A percentile compares a stretch with the other conserved stretches of the same genome.
These are phyloP conservation scores for Cystobasidium tubakii DNA, from an alignment of 768 basidiomycete genomes.

Conservation along the genomic window DNA sequence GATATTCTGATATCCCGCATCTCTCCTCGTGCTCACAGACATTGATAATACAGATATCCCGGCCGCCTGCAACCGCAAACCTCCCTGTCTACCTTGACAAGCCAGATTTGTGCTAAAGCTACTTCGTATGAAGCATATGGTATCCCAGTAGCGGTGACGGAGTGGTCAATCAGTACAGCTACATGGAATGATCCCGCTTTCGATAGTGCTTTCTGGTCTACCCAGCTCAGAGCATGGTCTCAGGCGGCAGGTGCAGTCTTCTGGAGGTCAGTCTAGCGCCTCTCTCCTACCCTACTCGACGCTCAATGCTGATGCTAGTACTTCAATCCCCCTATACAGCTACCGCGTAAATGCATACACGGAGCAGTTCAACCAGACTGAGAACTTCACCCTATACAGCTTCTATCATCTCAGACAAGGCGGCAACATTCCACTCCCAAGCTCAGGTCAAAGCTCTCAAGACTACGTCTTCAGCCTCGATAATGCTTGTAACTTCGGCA, in stretches of 20 bases:
- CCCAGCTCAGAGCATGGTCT: constrained; percentile 44
- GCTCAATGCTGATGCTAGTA: too few relatives aligned
- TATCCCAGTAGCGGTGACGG: constrained; percentile 38
- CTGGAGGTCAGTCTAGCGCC: constrained; percentile 27
- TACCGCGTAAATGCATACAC: constrained; percentile 20
- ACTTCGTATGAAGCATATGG: constrained; percentile 37
- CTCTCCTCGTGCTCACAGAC: too few relatives aligned
- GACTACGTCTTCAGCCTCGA: constrained; percentile 17
- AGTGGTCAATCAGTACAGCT: constrained; percentile 40
- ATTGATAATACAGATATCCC: neutral
- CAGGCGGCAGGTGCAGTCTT: constrained; percentile 40
- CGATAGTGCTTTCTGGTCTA: constrained; percentile 44
- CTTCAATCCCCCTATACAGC: neutral
- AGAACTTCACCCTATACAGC: constrained; percentile 29
- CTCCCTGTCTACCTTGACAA: constrained; percentile 36
- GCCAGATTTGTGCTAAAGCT: constrained; percentile 44
- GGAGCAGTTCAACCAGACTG: neutral
- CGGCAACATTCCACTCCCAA: constrained; percentile 20
- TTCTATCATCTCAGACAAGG: constrained; percentile 12
- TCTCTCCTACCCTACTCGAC: neutral
- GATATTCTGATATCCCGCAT: too few relatives aligned
- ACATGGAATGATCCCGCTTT: constrained; percentile 41
- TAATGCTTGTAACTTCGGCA: constrained; percentile 17
- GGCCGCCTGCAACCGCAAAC: constrained; percentile 7
- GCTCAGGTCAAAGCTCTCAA: neutral